Base-by-base conservation (phyloP, 2,329 filamentous ascomycete genomes). In the Aphanoascus verrucosus region DNA sequence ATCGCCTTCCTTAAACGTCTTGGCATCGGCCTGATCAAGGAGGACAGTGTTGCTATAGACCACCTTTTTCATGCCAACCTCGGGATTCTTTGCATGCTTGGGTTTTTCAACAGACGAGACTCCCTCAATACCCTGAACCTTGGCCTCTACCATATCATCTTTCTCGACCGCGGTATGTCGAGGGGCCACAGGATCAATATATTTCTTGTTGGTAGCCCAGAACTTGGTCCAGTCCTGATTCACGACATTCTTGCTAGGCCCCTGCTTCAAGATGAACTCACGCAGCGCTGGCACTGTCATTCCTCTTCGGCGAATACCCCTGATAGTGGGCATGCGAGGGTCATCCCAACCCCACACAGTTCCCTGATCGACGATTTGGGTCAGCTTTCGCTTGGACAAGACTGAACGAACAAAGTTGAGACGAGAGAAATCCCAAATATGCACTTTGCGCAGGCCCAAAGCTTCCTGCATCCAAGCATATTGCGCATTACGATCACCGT, bases 121-220 rank as follows among this genome's bases (percentile, higher is more conserved):
- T 7, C 41, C 55, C 11, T 55, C 55, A 38, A 54, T 55, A 34
- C 85, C 86, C 42, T 74, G 79, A 47, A 91, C 57, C 28, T 56
- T 65, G 54, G 59, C 62, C 8, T 57, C 54, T 12, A 67, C 63
- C 32, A 59, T 57, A 20, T 60, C 60, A 19, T 59, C 56, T 44
- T 63, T 61, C 31, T 53, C 52, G 41, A 68, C 60, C 5, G 63
- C 64, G 23, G 64, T 66, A 55, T 65, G 63, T 43, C 65, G 58
- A 1, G 62, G 60, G 11, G 62, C 63, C 31, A 59, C 55, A 34
- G 84, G 84, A 66, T 88, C 85, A 54, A 88, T 86, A 61, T 83
- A 80, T 69, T 85, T 85, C 72, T 85, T 88, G 75, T 88, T 88
- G 40, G 67, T 62, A 45, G 67, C 64, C 68, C 68, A 70, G 58